Conservation (phyloP, 257 asterid genomes). For the Penstemon barbatus region DNA sequence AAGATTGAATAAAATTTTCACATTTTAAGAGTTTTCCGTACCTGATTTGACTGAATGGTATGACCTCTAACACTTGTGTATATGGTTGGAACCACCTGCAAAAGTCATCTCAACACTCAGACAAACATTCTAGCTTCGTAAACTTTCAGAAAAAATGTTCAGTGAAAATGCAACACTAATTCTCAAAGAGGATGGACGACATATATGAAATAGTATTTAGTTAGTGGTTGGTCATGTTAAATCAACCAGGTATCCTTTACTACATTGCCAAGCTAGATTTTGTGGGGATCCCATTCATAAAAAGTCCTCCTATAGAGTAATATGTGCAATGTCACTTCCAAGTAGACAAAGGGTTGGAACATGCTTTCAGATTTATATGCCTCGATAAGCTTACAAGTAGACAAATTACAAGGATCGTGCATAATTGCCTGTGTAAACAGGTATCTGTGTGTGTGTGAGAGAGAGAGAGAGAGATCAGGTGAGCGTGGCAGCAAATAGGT, state of each 20-base stretch:
- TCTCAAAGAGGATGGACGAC: too few species aligned
- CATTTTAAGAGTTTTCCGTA: conserved; percentile 29
- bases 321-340: too few species aligned
- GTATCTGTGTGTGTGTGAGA: neutral
- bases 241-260: neutral
- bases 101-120: conserved; percentile 29
- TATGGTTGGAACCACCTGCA: conserved; percentile 95
- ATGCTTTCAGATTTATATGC: neutral
- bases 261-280: neutral
- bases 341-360: neutral
- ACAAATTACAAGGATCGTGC: neutral
- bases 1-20: conserved; percentile 1
- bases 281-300: neutral
- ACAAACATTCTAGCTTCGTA: conserved; percentile 9
- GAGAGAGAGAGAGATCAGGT: neutral
- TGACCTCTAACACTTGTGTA: conserved; percentile 76
- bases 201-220: neutral
- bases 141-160: neutral
- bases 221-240: neutral
- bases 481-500: neutral
- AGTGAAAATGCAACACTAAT: too few species aligned
- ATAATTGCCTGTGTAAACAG: too few species aligned
- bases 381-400: neutral
- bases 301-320: neutral
- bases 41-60: conserved; percentile 90